Base-by-base conservation (phyloP, 2,329 filamentous ascomycete genomes). In the Fonsecaea erecta region DNA sequence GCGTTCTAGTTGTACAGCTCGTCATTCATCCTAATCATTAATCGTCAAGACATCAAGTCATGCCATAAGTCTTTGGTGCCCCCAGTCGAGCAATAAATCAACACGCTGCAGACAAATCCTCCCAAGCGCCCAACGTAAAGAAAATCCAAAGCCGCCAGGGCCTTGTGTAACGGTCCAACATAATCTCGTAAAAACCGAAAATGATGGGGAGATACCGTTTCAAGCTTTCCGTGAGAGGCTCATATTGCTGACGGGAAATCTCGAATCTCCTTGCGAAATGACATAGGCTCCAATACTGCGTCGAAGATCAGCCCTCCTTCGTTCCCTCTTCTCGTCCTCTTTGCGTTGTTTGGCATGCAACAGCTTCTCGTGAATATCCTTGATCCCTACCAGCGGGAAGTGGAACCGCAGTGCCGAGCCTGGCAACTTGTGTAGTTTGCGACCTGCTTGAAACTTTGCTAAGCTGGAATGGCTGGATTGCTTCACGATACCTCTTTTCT, bases 231-330 rank as follows among this genome's bases (percentile, higher is more conserved):
- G 66, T 56, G 21, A 58, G 28, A 64, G 51, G 43, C 52, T 63
- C 24, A 52, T 61, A 24, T 67, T 68, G 61, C 63, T 70, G 35
- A 64, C 66, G 18, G 68, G 69, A 61, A 74, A 71, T 59, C 75
- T 74, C 9, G 76, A 77, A 64, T 75, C 74, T 24, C 77, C 73
- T 52, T 70, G 69, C 6, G 64, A 61, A 34, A 78, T 67, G 12
- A 79, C 77, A 62, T 77, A 76, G 16, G 75, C 74, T 1, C 83
- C 82, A 71, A 88, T 88, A 62, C 80, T 84, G 62, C 80, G 79
- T 68, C 85, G 81, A 57, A 88, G 75, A 64, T 77, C 80, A 67
- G 84, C 79, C 65, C 86, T 78, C 65, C 83, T 76, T 68, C 80
- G 82, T 73, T 87, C 83, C 58, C 80, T 78, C 67, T 77, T 80